phyloP scores from a whole-genome alignment of 2,329 filamentous ascomycete genomes.

The Claviceps paspali region DNA sequence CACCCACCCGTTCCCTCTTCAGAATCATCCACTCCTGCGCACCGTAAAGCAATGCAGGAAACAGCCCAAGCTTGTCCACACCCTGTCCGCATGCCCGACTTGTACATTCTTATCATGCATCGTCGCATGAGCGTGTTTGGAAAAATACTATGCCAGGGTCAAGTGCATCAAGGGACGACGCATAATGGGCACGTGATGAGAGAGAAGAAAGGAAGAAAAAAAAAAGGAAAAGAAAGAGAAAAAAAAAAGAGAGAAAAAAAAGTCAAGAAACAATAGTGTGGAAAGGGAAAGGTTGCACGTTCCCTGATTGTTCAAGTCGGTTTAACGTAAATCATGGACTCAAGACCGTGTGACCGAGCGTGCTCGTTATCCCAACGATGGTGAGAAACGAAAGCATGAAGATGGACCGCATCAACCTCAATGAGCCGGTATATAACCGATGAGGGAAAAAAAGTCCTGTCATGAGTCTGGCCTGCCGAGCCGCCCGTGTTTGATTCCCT shows the following conservation, averaged over 20 bases:
- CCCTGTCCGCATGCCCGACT: neutral
- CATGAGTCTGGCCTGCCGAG: constrained; percentile 1
- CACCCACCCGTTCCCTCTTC: neutral
- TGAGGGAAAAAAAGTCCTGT: neutral
- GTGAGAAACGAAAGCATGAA: neutral
- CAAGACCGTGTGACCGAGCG: neutral
- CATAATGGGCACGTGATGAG: neutral
- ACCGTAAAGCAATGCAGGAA: constrained; percentile 3
- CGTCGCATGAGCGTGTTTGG: neutral
- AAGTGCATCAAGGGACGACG: neutral
- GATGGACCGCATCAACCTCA: neutral
- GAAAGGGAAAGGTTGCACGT: no score
- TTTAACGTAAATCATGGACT: no score
- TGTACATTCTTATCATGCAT: neutral
- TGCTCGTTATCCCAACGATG: neutral
- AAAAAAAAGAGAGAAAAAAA: no score
- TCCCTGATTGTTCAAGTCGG: no score
- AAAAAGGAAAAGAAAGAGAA: neutral
- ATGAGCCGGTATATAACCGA: neutral
- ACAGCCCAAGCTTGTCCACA: neutral
- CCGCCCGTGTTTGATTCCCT: neutral
- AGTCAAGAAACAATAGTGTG: no score
- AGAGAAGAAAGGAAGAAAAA: neutral
- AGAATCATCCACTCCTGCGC: constrained; percentile 1
- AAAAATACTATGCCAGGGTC: neutral